Evolutionary conservation across 2,329 filamentous ascomycete genomes (phyloP), one percentile per base, ranked within the genome.

Genomic region (Achaetomium macrosporum): DNA sequence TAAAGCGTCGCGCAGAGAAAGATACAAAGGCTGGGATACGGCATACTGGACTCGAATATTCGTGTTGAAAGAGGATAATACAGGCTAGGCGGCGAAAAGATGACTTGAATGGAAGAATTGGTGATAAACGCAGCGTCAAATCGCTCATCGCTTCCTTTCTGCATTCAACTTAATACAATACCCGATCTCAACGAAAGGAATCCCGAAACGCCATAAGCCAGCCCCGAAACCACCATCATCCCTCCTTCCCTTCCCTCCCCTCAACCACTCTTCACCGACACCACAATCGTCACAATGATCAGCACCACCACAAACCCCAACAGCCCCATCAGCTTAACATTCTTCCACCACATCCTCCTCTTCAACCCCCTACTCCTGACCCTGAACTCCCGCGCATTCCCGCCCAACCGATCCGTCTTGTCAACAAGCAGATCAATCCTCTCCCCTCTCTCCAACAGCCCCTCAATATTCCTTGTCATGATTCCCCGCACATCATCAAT

Each of bases 341-440:
- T 97, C 84, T 97, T 97, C 92, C 92, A 97, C 93, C 93, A 99
- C 93, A 99, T 97, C 71, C 86, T 81, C 66, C 95, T 81, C 74
- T 93, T 88, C 63, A 99, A 70, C 1, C 90, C 90, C 25, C 90
- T 77, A 68, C 88, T 95, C 61, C 92, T 79, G 16, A 97, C 85
- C 48, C 93, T 77, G 67, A 99, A 99, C 68, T 99, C 93, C 63
- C 85, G 78, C 49, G 93, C 90, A 68, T 84, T 93, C 29, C 88
- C 89, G 13, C 92, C 93, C 37, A 99, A 71, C 41, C 90, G 78
- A 68, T 96, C 92, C 45, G 95, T 99, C 82, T 99, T 96, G 69
- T 97, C 91, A 19, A 99, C 91, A 42, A 99, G 74, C 61, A 96
- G 70, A 72, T 96, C 90, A 66, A 99, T 92, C 59, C 92, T 78